phyloP scores from a whole-genome alignment of 306 rosid genomes.

The Glycine tomentella region DNA sequence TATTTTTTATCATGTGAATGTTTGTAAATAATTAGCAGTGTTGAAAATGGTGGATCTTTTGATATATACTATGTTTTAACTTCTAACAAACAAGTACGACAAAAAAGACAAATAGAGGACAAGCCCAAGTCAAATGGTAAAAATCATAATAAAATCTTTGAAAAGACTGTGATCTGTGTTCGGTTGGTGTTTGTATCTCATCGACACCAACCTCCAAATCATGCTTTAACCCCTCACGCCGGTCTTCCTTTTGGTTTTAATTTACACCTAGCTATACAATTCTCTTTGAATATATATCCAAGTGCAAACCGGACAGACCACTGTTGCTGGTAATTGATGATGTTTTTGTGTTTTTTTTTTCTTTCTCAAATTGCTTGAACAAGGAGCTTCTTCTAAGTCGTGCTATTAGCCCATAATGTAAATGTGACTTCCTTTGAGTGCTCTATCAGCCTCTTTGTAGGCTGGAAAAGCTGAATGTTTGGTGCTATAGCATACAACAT shows the following conservation, averaged over 20 bases:
- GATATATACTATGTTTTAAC: neutral
- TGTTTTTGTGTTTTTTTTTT: neutral
- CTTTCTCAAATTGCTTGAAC: neutral
- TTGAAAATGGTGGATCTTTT: neutral
- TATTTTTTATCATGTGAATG: neutral
- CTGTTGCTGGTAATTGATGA: constrained; percentile 20
- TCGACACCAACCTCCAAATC: constrained; percentile 6
- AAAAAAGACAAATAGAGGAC: constrained; percentile 13
- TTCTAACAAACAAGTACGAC: neutral
- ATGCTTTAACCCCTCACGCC: neutral
- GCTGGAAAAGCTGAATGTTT: constrained; percentile 37
- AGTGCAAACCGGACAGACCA: neutral
- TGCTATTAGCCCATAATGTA: constrained; percentile 22
- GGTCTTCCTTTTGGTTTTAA: neutral
- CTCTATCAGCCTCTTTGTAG: constrained; percentile 38
- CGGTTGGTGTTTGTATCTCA: constrained; percentile 12
- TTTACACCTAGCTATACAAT: neutral
- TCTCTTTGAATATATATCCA: neutral
- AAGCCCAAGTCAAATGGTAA: constrained; percentile 4
- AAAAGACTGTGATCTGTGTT: constrained; percentile 21
- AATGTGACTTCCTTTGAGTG: constrained; percentile 43
- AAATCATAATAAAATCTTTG: constrained; percentile 3
- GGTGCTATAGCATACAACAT: constrained; percentile 38
- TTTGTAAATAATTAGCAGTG: neutral
- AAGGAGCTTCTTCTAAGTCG: constrained; percentile 15